A percentile compares a stretch with the other conserved stretches of the same genome.
Conservation (phyloP, 2,329 filamentous ascomycete species). For the Stachybotrys chartarum region DNA sequence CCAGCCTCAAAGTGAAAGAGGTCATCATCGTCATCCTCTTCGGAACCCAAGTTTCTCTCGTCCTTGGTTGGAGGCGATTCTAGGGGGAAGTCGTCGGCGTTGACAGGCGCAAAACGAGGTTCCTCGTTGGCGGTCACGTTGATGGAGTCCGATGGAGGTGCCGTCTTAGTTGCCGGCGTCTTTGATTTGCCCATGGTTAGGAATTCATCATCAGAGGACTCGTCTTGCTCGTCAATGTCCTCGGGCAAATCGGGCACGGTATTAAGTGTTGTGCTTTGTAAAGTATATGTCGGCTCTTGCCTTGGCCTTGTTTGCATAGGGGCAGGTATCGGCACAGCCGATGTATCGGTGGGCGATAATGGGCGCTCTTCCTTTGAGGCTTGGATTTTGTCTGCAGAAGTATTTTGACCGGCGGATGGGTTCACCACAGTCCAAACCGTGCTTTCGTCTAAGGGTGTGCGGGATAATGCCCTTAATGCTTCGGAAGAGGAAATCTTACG, state of each 20-base stretch:
- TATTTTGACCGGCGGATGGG: slow-evolving; percentile 19
- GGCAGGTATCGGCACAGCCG: slow-evolving; percentile 11
- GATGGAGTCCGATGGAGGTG: neutral
- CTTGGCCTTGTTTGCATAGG: slow-evolving; percentile 4
- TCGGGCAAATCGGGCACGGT: neutral
- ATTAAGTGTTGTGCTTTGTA: neutral
- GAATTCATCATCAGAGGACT: slow-evolving; percentile 33
- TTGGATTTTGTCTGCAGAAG: neutral
- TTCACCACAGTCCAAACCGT: slow-evolving; percentile 46
- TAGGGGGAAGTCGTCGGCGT: neutral
- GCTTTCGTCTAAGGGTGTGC: slow-evolving; percentile 40
- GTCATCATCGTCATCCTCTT: slow-evolving; percentile 25
- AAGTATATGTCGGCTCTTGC: neutral
- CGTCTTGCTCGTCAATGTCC: slow-evolving; percentile 12
- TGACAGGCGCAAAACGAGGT: neutral
- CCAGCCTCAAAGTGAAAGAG: slow-evolving; percentile 39
- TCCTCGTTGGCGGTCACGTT: neutral
- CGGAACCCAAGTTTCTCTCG: neutral
- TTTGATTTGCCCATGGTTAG: slow-evolving; percentile 31
- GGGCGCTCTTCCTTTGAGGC: neutral
- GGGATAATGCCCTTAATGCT: slow-evolving; percentile 42
- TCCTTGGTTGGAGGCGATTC: neutral
- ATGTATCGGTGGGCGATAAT: neutral
- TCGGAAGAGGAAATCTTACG: slow-evolving; percentile 51
- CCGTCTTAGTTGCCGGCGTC: slow-evolving; percentile 8